Percentiles rank a stretch among this genome's conserved stretches.
These are phyloP conservation scores for Candida nanaspora DNA, from an alignment of 805 yeast species.

Conservation along the genomic window DNA sequence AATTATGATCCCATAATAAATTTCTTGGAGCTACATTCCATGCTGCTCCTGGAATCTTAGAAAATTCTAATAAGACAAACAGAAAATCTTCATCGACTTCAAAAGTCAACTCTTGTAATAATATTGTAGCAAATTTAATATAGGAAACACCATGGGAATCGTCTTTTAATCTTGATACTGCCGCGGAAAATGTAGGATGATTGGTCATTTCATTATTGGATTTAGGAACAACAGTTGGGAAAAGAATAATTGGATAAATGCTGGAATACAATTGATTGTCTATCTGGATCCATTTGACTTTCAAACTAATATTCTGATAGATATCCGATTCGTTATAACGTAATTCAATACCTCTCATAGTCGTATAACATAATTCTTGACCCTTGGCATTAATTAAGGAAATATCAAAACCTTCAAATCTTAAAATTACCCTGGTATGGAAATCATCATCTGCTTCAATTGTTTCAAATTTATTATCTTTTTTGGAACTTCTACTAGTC, in stretches of 20 bases:
- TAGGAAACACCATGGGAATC: slow-evolving; percentile 84
- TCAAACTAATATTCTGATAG: slow-evolving; percentile 72
- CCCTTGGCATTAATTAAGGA: slow-evolving; percentile 67
- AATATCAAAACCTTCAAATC: slow-evolving; percentile 80
- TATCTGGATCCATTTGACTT: slow-evolving; percentile 89
- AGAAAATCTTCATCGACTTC: slow-evolving; percentile 93
- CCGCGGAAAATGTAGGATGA: slow-evolving; percentile 87
- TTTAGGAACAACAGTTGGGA: slow-evolving; percentile 86
- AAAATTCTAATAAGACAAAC: slow-evolving; percentile 72
- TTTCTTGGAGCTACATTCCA: slow-evolving; percentile 43
- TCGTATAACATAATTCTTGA: slow-evolving; percentile 80
- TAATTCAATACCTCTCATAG: slow-evolving; percentile 73
- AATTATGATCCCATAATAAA: slow-evolving; percentile 49
- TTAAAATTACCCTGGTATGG: slow-evolving; percentile 46
- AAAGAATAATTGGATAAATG: slow-evolving; percentile 77
- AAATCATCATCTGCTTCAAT: slow-evolving; percentile 47
- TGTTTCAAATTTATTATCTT: slow-evolving; percentile 46
- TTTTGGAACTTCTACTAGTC: neutral
- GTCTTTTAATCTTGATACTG: slow-evolving; percentile 79
- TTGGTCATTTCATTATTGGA: slow-evolving; percentile 73
- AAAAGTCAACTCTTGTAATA: slow-evolving; percentile 84
- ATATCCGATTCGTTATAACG: slow-evolving; percentile 77
- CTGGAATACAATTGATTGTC: slow-evolving; percentile 91
- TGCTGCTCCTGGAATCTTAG: slow-evolving; percentile 75
- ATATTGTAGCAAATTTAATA: slow-evolving; percentile 83